Base-by-base conservation (phyloP, 2,329 filamentous ascomycete species). In the Clonostachys byssicola region DNA sequence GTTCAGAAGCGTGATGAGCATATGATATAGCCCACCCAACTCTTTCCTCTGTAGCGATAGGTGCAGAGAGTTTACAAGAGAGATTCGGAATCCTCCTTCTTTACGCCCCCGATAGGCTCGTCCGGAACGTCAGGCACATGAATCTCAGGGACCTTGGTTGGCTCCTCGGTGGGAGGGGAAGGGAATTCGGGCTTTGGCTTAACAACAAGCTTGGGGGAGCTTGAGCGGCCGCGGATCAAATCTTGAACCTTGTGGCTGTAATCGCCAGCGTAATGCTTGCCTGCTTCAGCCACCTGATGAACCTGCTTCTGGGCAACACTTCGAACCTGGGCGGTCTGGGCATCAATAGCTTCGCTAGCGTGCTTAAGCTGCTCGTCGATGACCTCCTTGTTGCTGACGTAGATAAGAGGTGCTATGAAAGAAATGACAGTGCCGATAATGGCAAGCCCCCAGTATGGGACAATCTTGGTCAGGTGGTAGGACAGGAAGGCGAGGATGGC, bases 381-480 rank as follows among this genome's bases (percentile, higher is more conserved):
- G 49, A 86, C 65, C 68, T 87, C 83, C 71, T 86, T 74, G 75
- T 88, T 88, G 57, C 74, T 74, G 56, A 74, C 75, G 68, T 88
- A 88, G 60, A 86, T 58, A 45, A 87, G 72, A 33, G 84, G 84
- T 12, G 71, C 73, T 49, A 84, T 71, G 71, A 88, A 88, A 49
- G 77, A 59, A 44, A 80, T 63, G 12, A 80, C 80, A 49, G 80
- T 80, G 52, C 67, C 70, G 56, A 86, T 72, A 53, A 88, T 66
- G 42, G 81, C 71, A 53, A 88, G 77, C 35, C 81, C 83, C 84
- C 84, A 88, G 72, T 85, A 78, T 35, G 84, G 84, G 43, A 88
- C 77, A 51, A 87, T 70, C 73, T 86, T 88, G 66, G 85, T 77
- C 38, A 88, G 73, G 64, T 77, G 82, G 70, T 87, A 87, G 20